phyloP scores from a whole-genome alignment of 106 monocot genomes.

The Phalaenopsis equestris region DNA sequence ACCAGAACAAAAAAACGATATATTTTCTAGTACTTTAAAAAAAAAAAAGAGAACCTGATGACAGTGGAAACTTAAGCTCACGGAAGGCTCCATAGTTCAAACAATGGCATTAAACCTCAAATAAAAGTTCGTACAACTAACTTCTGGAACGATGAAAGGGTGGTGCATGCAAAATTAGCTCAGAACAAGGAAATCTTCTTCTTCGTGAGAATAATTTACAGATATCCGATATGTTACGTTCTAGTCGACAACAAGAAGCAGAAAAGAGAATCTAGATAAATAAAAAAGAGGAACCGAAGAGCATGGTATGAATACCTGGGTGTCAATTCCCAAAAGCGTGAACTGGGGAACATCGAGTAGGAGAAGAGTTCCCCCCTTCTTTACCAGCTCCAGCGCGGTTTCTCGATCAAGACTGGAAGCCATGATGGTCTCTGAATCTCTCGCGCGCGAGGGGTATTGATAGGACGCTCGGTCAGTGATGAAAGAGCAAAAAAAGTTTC shows the following conservation, averaged over 20 bases:
- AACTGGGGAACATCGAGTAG: slow-evolving; percentile 86
- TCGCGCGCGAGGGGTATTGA: neutral
- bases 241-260: neutral
- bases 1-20: neutral
- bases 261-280: neutral
- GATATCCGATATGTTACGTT: neutral
- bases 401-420: slow-evolving; percentile 36
- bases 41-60: neutral
- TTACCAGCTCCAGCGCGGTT: slow-evolving; percentile 65
- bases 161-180: neutral
- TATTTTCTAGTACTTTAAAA: neutral
- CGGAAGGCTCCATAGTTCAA: neutral
- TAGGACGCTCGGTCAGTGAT: too few species aligned
- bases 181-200: neutral
- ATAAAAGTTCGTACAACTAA: neutral
- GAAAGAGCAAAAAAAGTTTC: too few species aligned
- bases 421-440: neutral
- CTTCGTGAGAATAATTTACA: neutral
- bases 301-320: slow-evolving; percentile 42
- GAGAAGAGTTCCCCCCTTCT: slow-evolving; percentile 82
- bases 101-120: neutral
- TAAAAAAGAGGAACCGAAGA: neutral
- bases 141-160: too few species aligned
- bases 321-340: slow-evolving; percentile 89
- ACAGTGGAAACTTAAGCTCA: neutral